Conservation (phyloP, 305 asterid species). For the Solanum aculeatissimum region DNA sequence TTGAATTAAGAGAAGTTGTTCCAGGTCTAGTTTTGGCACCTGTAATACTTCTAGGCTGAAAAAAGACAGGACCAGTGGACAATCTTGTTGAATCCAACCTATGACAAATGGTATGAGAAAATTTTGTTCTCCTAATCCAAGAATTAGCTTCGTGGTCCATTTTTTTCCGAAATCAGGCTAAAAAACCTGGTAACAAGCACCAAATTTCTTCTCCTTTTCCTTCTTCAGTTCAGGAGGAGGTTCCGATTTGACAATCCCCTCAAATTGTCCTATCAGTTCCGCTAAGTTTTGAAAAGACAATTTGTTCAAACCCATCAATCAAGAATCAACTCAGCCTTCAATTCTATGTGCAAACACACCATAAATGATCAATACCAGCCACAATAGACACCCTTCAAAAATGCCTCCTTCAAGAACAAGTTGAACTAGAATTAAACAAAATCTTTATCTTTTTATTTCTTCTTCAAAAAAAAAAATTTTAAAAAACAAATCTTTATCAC, state of each 20-base stretch:
- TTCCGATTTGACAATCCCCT: neutral
- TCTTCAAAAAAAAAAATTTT: neutral
- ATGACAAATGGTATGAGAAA: constrained; percentile 76
- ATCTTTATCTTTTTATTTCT: neutral
- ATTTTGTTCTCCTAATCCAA: constrained; percentile 85
- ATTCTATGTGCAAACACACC: neutral
- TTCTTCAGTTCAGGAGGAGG: constrained; percentile 10
- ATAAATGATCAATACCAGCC: neutral
- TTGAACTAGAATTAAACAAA: neutral
- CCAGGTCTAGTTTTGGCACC: constrained; percentile 24
- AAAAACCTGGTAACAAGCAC: constrained; percentile 9
- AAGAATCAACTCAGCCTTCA: constrained; percentile 9
- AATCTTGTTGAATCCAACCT: constrained; percentile 53
- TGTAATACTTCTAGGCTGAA: constrained; percentile 14
- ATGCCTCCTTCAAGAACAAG: neutral
- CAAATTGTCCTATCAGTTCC: neutral
- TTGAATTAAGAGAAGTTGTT: constrained; percentile 7
- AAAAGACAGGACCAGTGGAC: constrained; percentile 25
- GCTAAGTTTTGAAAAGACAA: constrained; percentile 4
- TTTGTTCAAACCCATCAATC: constrained; percentile 24
- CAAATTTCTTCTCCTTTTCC: constrained; percentile 12
- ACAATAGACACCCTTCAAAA: neutral
- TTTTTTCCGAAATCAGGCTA: neutral
- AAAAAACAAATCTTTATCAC: constrained; percentile 1
- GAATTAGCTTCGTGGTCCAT: constrained; percentile 71